phyloP scores from a whole-genome alignment of 2,329 filamentous ascomycete species.

The Botrytis cinerea region DNA sequence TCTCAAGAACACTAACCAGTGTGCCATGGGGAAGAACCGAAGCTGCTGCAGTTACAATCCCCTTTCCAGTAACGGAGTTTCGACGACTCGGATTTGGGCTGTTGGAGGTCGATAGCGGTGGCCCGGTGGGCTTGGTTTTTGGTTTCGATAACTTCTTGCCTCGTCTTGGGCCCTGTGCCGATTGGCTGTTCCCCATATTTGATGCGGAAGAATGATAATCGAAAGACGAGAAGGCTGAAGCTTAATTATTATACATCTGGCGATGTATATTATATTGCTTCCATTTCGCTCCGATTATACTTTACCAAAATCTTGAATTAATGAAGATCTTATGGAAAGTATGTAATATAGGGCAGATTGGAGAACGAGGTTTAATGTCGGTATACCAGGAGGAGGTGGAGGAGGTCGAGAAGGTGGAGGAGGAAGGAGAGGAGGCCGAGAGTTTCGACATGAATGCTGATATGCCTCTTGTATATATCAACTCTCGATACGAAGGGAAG shows the following conservation, averaged over 20 bases:
- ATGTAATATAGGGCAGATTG: constrained; percentile 6
- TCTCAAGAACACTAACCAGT: constrained; percentile 11
- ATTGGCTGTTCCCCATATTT: constrained; percentile 40
- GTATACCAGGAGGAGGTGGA: constrained; percentile 5
- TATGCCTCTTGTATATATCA: constrained; percentile 19
- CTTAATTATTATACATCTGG: constrained; percentile 17
- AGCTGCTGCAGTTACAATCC: constrained; percentile 1
- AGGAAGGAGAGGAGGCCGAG: constrained; percentile 11
- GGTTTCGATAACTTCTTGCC: constrained; percentile 40
- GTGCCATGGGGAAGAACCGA: constrained; percentile 12
- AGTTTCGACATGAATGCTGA: constrained; percentile 8
- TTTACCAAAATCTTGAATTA: constrained; percentile 7
- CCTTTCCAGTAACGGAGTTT: constrained; percentile 32
- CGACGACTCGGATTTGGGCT: constrained; percentile 30
- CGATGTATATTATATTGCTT: constrained; percentile 23
- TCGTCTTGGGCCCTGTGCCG: constrained; percentile 30
- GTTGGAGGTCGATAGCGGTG: constrained; percentile 29
- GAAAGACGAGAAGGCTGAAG: constrained; percentile 18
- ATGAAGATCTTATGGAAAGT: constrained; percentile 11
- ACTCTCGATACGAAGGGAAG: constrained; percentile 14
- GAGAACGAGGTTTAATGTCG: not conserved
- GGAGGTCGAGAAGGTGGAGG: constrained; percentile 15
- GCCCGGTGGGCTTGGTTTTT: constrained; percentile 35
- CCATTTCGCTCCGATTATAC: constrained; percentile 22
- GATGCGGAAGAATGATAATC: constrained; percentile 14